These are phyloP conservation scores for Crucihimalaya himalaica DNA, from an alignment of 345 rosid species.

Conservation along the genomic window DNA sequence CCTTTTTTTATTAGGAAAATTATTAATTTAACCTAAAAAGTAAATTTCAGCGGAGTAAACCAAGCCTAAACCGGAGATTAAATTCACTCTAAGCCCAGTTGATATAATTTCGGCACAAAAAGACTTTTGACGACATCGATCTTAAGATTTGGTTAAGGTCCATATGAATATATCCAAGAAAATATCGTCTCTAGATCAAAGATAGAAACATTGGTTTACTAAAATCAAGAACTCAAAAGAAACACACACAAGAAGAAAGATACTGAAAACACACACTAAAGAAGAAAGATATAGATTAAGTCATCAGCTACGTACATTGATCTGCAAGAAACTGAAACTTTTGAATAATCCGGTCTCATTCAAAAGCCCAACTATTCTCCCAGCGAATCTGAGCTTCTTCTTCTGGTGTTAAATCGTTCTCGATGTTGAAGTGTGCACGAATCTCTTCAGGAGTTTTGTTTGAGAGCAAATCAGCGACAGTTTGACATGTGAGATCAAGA, in stretches of 20 bases:
- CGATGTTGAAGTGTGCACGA: slow-evolving; percentile 50
- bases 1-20: too few species aligned
- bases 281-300: not conserved
- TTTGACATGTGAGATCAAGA: slow-evolving; percentile 57
- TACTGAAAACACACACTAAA: not conserved
- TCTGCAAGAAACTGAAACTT: too few species aligned
- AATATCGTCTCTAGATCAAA: not conserved
- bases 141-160: not conserved
- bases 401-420: slow-evolving; percentile 55
- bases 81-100: too few species aligned
- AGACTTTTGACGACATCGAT: not conserved
- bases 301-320: not conserved
- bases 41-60: too few species aligned
- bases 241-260: not conserved
- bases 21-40: too few species aligned
- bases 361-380: slow-evolving; percentile 65
- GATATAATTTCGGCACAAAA: too few species aligned
- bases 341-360: slow-evolving; percentile 33
- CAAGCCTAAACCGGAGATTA: too few species aligned
- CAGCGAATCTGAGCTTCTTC: slow-evolving; percentile 61
- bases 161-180: not conserved
- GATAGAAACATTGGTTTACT: too few species aligned
- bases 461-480: slow-evolving; percentile 60
- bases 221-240: not conserved
- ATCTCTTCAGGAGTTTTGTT: slow-evolving; percentile 55